Conservation (phyloP, 2,329 filamentous ascomycete species). For the Aspergillus alliaceus region DNA sequence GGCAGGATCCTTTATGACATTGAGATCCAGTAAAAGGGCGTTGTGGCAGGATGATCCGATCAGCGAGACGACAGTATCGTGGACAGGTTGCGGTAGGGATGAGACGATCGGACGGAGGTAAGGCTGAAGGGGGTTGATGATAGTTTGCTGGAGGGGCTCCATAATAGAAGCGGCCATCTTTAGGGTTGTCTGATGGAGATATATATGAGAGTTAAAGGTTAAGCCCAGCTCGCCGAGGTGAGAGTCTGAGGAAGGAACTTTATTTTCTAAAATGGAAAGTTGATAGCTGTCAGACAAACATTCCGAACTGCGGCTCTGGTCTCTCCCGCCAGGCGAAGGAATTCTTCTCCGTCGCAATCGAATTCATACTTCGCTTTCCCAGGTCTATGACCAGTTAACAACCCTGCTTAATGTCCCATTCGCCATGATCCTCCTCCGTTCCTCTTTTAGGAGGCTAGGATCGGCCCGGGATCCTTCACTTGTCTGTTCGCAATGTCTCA, state of each 20-base stretch:
- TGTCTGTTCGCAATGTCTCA: constrained; percentile 37
- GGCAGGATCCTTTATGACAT: constrained; percentile 67
- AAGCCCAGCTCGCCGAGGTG: background rate
- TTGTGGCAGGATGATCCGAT: constrained; percentile 84
- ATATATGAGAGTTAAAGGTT: background rate
- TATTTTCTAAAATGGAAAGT: background rate
- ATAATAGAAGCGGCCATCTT: constrained; percentile 24
- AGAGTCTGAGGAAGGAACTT: background rate
- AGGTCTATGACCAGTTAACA: background rate
- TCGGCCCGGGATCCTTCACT: constrained; percentile 29
- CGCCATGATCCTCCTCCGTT: constrained; percentile 40
- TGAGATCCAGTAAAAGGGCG: constrained; percentile 79
- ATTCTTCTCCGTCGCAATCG: constrained; percentile 18
- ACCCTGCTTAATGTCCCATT: constrained; percentile 12
- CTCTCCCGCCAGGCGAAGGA: constrained; percentile 26
- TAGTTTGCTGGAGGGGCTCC: constrained; percentile 42
- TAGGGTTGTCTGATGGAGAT: background rate
- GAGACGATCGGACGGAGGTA: constrained; percentile 67
- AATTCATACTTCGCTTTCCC: constrained; percentile 15
- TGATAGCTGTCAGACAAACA: background rate
- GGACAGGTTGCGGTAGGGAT: constrained; percentile 71
- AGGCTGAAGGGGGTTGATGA: constrained; percentile 46
- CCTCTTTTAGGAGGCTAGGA: constrained; percentile 34
- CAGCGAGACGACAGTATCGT: constrained; percentile 73
- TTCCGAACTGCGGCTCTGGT: constrained; percentile 28